Base-by-base conservation (phyloP, 2,329 filamentous ascomycete species). In the Nothophaeocryptopus gaeumannii region DNA sequence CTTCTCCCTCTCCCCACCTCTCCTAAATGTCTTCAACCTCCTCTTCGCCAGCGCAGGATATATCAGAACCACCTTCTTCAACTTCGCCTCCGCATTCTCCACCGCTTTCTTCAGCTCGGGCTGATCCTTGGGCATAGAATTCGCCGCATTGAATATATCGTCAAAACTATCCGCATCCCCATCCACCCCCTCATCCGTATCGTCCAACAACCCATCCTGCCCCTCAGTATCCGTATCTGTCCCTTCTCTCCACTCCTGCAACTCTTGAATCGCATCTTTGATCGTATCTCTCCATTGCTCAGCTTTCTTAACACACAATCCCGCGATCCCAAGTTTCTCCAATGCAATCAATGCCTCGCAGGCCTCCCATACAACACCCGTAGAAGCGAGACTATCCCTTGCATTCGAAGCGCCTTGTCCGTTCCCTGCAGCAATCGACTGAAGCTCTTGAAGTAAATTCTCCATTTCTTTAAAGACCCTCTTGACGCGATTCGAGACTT, bases 191-290 rank as follows among this genome's bases (percentile, higher is more conserved):
- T 70, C 68, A 68, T 74, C 49, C 65, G 71, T 43, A 10, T 66
- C 63, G 31, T 70, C 70, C 0, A 66, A 58, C 2, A 70, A 62
- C 3, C 63, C 70, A 32, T 68, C 67, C 5, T 60, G 63, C 0
- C 65, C 67, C 5, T 72, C 66, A 8, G 54, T 58, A 5, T 74
- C 76, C 0, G 78, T 68, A 11, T 79, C 74, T 1, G 82, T 83
- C 0, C 82, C 82, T 2, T 82, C 80, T 16, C 85, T 83, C 89
- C 91, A 96, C 60, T 92, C 89, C 66, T 89, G 88, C 57, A 96
- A 69, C 71, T 96, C 92, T 55, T 88, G 82, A 59, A 95, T 80
- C 0, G 89, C 86, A 72, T 96, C 92, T 60, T 88, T 81, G 16
- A 96, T 73, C 2, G 86, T 81, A 48, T 88, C 88, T 35, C 83